phyloP scores from a whole-genome alignment of 139 green algal genomes.

The Coelastrella sp. region DNA sequence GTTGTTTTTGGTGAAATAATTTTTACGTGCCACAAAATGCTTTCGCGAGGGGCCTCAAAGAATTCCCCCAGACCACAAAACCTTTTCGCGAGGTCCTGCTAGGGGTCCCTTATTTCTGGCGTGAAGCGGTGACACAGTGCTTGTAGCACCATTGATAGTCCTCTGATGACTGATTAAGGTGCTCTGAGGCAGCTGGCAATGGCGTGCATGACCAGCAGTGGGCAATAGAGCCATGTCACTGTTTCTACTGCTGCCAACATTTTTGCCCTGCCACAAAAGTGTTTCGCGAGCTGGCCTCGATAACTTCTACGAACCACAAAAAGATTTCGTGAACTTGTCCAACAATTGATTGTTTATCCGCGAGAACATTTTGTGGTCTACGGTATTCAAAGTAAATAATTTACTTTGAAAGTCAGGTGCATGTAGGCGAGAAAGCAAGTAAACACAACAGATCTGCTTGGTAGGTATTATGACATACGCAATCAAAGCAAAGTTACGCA shows the following conservation, averaged over 20 bases:
- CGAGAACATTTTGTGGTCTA: constrained; percentile 2
- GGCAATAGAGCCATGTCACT: too few relatives aligned
- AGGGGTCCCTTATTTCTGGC: neutral
- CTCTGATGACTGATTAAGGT: too few relatives aligned
- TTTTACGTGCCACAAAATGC: neutral
- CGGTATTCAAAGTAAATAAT: neutral
- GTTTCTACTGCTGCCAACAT: neutral
- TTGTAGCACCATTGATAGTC: too few relatives aligned
- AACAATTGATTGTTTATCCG: neutral
- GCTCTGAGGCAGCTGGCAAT: too few relatives aligned
- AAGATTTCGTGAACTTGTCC: neutral
- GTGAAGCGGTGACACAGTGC: too few relatives aligned
- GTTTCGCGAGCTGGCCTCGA: neutral
- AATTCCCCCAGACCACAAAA: neutral
- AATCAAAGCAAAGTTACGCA: too few relatives aligned
- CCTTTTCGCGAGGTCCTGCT: neutral
- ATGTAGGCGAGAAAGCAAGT: neutral
- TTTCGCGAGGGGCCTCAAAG: neutral
- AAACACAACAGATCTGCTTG: too few relatives aligned
- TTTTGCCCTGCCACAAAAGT: constrained; percentile 1
- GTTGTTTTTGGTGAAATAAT: neutral
- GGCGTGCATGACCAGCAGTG: too few relatives aligned
- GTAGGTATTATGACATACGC: too few relatives aligned
- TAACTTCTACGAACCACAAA: neutral
- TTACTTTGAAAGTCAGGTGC: neutral